These are phyloP conservation scores for Sambucus nigra DNA, from an alignment of 129 eudicot species.

Conservation along the genomic window DNA sequence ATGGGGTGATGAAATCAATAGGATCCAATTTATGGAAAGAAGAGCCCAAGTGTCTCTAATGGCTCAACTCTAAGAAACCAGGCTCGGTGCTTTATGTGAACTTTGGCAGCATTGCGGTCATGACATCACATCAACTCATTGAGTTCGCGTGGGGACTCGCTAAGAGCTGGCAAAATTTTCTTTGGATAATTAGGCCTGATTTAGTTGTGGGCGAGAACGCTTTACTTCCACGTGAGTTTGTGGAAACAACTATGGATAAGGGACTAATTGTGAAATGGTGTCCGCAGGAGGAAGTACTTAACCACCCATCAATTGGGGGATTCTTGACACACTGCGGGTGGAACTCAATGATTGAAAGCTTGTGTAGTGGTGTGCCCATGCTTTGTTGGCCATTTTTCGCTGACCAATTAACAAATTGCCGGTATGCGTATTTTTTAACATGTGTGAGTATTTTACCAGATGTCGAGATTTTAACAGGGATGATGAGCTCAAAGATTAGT, in stretches of 20 bases:
- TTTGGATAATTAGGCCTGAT: not conserved
- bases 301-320: not conserved
- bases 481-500: too few relatives aligned
- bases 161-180: not conserved
- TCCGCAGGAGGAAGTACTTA: slow-evolving; percentile 1
- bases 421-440: slow-evolving; percentile 1
- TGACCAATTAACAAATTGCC: not conserved
- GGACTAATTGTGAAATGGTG: not conserved
- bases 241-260: not conserved
- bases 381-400: slow-evolving; percentile 1
- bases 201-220: not conserved
- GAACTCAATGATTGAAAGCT: not conserved
- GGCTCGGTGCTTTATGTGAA: not conserved
- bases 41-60: not conserved
- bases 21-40: slow-evolving; percentile 3
- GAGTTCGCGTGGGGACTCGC: slow-evolving; percentile 5
- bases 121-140: not conserved
- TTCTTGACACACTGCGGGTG: slow-evolving; percentile 2
- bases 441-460: too few relatives aligned
- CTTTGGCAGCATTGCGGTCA: slow-evolving; percentile 1
- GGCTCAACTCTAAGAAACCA: not conserved
- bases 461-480: too few relatives aligned
- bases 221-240: not conserved
- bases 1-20: not conserved
- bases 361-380: slow-evolving; percentile 1